phyloP scores from a whole-genome alignment of 768 basidiomycete species.

The Leccinum uliginosum region DNA sequence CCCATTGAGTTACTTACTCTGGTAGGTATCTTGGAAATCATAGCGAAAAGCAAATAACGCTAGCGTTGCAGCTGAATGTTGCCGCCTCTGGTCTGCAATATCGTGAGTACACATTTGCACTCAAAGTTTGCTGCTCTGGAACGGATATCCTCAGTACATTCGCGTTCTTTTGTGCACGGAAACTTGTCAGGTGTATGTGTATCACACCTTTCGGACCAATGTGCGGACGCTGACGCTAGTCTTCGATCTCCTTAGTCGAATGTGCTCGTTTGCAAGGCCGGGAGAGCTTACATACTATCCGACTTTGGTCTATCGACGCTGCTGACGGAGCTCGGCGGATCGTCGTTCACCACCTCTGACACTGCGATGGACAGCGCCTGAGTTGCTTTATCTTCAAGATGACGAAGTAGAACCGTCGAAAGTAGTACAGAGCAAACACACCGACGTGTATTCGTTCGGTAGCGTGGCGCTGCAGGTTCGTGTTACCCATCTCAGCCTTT shows the following conservation, averaged over 20 bases:
- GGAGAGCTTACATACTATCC: conserved; percentile 19
- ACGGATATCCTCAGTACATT: conserved; percentile 10
- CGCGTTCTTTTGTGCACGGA: conserved; percentile 13
- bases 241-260: conserved; percentile 7
- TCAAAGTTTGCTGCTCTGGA: neutral
- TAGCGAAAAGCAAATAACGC: neutral
- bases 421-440: conserved; percentile 5
- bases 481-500: neutral
- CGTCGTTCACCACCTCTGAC: conserved; percentile 33
- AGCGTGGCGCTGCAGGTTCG: conserved; percentile 30
- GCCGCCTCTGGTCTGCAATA: conserved; percentile 20
- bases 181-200: conserved; percentile 21
- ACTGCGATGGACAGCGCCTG: conserved; percentile 21
- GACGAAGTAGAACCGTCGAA: conserved; percentile 11
- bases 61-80: conserved; percentile 11
- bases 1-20: conserved; percentile 2
- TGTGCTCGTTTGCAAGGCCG: conserved; percentile 12
- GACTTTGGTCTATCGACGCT: conserved; percentile 47
- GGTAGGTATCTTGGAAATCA: neutral
- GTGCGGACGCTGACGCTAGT: neutral
- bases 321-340: conserved; percentile 34
- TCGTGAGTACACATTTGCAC: conserved; percentile 1
- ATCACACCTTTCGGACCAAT: neutral
- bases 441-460: conserved; percentile 20
- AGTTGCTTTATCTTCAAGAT: conserved; percentile 29